Evolutionary conservation across 352 stramenopile genomes (phyloP), one percentile per base, ranked within the genome.

Genomic region (Chrysophaeum taylorii): DNA sequence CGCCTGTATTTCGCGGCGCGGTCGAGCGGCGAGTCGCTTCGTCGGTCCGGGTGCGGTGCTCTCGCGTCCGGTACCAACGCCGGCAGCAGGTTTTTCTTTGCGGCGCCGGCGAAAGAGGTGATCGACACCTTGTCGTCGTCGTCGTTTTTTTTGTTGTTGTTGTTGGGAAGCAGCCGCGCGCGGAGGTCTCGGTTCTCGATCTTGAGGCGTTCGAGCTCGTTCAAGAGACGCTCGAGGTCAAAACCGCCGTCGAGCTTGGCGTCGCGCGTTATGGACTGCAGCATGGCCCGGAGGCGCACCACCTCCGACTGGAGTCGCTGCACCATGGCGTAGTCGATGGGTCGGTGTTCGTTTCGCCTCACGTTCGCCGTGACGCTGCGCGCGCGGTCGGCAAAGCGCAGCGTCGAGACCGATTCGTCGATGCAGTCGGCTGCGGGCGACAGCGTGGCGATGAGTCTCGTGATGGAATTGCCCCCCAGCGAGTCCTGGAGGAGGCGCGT

Each of bases 401-500:
- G 80, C 35, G 87, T 92, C n/a, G 87, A 90, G 25, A 93, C 85
- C 2, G 85, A 91, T 71, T 92, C 86, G 35, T 93, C 85, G 41
- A 91, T 78, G 69, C 85, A 91, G 68, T 91, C 83, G 16, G 86
- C 25, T 0, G 85, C 84, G 9, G 87, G 87, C 12, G 86, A 91
- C 9, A 93, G 72, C 7, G 84, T 92, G 7, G 69, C 69, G 69
- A 77, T 67, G 41, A 77, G 48, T 27, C 72, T 35, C 50, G 73
- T 77, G 39, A 45, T 35, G 37, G 75, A 76, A 41, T 83, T 82
- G 31, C 79, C 79, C n/a, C 76, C 75, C 0, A 84, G 69, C 29
- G 69, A 78, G 73, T 95, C 89, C 57, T 92, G 84, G 37, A 97
- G 81, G 14, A 96, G 74, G 45, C 91, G 82, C 23, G 91, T 96